Evolutionary conservation across 139 green algal species (phyloP).

Genomic region (Chloropicon primus): DNA sequence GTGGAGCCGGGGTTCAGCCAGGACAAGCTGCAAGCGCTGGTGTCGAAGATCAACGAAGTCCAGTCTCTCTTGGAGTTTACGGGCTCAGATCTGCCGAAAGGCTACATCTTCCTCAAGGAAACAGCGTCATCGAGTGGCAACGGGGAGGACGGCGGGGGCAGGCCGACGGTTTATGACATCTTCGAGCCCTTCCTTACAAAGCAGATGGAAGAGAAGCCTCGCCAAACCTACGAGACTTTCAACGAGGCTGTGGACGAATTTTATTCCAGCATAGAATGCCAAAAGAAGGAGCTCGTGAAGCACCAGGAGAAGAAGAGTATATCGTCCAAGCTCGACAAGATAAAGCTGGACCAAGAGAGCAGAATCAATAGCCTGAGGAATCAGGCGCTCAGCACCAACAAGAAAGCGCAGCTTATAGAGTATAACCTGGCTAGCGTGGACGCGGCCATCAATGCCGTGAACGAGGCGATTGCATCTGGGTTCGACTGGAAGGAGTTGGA

Average conservation of each 20-base stretch:
- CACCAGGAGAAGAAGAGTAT: constrained; percentile 40
- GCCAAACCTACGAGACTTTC: constrained; percentile 53
- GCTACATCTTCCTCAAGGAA: constrained; percentile 5
- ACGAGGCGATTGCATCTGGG: constrained; percentile 56
- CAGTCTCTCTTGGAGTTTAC: not conserved
- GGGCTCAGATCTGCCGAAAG: not conserved
- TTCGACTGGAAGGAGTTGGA: constrained; percentile 83
- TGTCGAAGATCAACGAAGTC: not conserved
- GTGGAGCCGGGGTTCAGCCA: not conserved
- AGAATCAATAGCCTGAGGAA: not conserved
- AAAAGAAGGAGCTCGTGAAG: constrained; percentile 38
- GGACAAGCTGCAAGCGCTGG: not conserved
- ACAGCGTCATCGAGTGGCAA: constrained; percentile 13
- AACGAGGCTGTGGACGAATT: constrained; percentile 83
- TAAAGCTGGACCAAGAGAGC: constrained; percentile 45
- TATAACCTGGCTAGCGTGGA: constrained; percentile 80
- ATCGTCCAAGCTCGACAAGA: constrained; percentile 59
- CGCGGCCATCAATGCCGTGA: constrained; percentile 64
- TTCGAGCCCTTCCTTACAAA: constrained; percentile 63
- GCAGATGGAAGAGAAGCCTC: constrained; percentile 28
- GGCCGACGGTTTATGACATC: constrained; percentile 31
- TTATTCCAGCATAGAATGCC: constrained; percentile 67
- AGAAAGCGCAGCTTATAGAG: constrained; percentile 55
- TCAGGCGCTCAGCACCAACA: not conserved
- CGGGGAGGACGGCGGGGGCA: constrained; percentile 1